Conservation (phyloP, 768 basidiomycete genomes). For the Calocybe indica region DNA sequence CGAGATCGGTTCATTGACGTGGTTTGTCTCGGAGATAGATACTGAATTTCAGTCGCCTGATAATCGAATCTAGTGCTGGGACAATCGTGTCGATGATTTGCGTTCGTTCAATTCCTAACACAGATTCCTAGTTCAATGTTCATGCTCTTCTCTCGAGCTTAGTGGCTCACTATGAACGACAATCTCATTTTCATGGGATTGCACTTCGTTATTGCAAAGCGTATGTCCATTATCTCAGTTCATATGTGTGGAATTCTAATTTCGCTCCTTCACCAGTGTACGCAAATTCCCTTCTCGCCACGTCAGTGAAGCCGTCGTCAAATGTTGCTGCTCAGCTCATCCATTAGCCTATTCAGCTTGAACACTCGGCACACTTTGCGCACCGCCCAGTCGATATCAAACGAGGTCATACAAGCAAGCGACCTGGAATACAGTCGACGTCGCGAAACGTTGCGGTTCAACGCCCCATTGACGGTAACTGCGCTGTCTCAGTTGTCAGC, state of each 20-base stretch:
- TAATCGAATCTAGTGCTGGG: background rate
- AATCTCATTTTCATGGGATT: background rate
- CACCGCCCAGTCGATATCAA: background rate
- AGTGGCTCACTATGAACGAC: background rate
- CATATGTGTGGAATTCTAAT: background rate
- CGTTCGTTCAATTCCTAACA: background rate
- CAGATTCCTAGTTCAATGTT: background rate
- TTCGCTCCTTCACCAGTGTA: background rate
- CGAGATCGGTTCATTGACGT: background rate
- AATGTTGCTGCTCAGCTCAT: background rate
- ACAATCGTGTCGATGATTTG: background rate
- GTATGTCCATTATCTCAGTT: background rate
- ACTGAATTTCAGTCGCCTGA: background rate
- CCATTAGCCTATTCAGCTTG: background rate
- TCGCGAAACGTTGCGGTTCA: no score
- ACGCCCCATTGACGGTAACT: no score
- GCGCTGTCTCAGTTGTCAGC: no score
- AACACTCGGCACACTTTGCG: background rate
- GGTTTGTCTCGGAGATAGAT: background rate
- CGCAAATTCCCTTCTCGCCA: background rate
- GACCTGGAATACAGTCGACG: no score
- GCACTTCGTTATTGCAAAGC: background rate
- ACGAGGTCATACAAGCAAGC: background rate
- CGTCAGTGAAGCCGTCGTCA: background rate
- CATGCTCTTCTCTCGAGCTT: no score